Base-by-base conservation (phyloP, 2,329 filamentous ascomycete species). In the Pseudocercospora fuligena region DNA sequence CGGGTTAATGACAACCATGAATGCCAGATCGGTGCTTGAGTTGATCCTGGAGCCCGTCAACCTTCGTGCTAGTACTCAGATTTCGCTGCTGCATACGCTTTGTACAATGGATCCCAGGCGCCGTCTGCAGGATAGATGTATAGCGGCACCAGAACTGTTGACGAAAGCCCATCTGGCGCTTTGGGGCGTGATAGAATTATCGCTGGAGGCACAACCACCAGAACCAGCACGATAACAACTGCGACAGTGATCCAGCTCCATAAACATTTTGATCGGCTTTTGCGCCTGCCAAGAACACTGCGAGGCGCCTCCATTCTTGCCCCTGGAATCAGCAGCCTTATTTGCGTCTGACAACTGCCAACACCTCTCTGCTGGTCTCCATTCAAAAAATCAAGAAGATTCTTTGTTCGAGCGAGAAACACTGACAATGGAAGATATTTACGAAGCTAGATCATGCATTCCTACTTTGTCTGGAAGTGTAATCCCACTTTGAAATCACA, bases 1-100 rank as follows among this genome's bases (percentile, higher is more conserved):
- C 16, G 72, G 72, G 60, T 74, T 74, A 33, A 74, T 51, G 54
- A 73, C 68, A 23, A 73, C 65, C 1, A 69, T 40, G 58, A 74
- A 73, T 14, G 68, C 60, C 53, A 72, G 46, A 40, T 72, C 58
- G 2, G 70, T 60, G n/a, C 16, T 64, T 21, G 49, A 49, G 23
- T 57, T 43, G 51, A 63, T 60, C n/a, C 61, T 66, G 46, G n/a
- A 36, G 33, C 33, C 16, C 21, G 33, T 56, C 12, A 19, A 23
- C n/a, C n/a, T 62, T 46, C 33, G 63, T 36, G 11, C 60, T 61
- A 46, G 72, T 68, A 46, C 19, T 43, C 3, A 68, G 12, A 12
- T 36, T 36, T 36, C 33, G 12, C 33, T 12, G 14, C 12, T 33
- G 31, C 63, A 49, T 61, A 72, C 70, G 69, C 67, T 7, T 65